A percentile compares a stretch with the other conserved stretches of the same genome.
Conservation (phyloP, 139 green algal species). For the Auxenochlorella protothecoides region DNA sequence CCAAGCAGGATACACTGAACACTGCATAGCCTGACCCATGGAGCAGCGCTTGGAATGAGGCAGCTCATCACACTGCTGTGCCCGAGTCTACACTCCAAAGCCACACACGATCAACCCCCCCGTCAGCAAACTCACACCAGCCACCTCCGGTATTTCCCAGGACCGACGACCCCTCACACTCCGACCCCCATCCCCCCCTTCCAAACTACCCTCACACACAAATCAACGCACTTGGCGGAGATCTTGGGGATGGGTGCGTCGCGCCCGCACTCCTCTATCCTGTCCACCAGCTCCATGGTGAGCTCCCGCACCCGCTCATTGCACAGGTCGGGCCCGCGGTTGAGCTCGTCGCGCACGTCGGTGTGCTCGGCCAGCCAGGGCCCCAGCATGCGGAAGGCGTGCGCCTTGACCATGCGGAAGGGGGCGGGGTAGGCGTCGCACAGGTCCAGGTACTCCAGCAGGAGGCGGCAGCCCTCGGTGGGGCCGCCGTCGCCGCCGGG, state of each 20-base stretch:
- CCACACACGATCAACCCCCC: too few relatives aligned
- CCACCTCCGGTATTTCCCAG: too few relatives aligned
- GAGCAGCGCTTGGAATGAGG: too few relatives aligned
- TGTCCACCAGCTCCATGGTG: slow-evolving; percentile 33
- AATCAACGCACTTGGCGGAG: slow-evolving; percentile 8
- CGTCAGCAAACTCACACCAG: too few relatives aligned
- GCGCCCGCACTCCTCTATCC: slow-evolving; percentile 38
- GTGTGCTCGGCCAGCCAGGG: slow-evolving; percentile 78
- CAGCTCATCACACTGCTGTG: too few relatives aligned
- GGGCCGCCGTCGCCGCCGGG: background rate
- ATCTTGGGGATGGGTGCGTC: slow-evolving; percentile 39
- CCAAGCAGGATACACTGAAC: too few relatives aligned
- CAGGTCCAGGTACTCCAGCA: slow-evolving; percentile 81
- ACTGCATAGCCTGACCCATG: too few relatives aligned
- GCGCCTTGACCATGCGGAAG: slow-evolving; percentile 73
- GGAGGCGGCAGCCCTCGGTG: slow-evolving; percentile 35
- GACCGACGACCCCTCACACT: too few relatives aligned
- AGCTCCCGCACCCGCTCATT: slow-evolving; percentile 21
- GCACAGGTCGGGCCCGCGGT: slow-evolving; percentile 12
- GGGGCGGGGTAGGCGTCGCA: slow-evolving; percentile 50
- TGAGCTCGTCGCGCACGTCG: slow-evolving; percentile 72
- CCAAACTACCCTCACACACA: background rate
- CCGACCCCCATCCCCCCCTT: too few relatives aligned
- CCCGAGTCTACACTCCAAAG: too few relatives aligned
- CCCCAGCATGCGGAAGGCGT: slow-evolving; percentile 59